A percentile compares a stretch with the other conserved stretches of the same genome.
Conservation (phyloP, 306 rosid species). For the Pyrus betulifolia region DNA sequence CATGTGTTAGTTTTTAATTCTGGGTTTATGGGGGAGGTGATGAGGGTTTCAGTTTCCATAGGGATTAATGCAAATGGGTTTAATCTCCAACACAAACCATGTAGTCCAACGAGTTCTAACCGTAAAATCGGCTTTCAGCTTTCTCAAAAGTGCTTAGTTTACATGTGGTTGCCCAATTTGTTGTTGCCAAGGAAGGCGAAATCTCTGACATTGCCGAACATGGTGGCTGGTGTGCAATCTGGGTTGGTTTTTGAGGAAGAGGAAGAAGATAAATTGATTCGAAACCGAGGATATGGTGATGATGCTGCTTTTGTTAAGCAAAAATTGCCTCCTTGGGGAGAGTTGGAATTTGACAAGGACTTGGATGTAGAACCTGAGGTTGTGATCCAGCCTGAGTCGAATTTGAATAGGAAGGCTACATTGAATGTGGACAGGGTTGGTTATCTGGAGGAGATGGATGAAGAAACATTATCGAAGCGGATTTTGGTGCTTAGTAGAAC, state of each 20-base stretch:
- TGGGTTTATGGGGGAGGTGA: conserved; percentile 15
- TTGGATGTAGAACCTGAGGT: conserved; percentile 16
- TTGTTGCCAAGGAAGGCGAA: conserved; percentile 22
- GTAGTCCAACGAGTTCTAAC: conserved; percentile 16
- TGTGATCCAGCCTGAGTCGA: conserved; percentile 10
- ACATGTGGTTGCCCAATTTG: conserved; percentile 21
- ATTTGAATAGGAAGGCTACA: conserved; percentile 17
- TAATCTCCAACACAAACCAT: conserved; percentile 26
- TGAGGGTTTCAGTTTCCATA: conserved; percentile 8
- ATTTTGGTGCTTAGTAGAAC: conserved; percentile 72
- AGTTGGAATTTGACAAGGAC: conserved; percentile 13
- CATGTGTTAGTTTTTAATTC: not conserved
- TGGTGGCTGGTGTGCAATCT: conserved; percentile 21
- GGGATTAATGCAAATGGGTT: conserved; percentile 24
- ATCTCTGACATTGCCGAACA: conserved; percentile 12
- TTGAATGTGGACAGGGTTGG: conserved; percentile 26
- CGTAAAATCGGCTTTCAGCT: conserved; percentile 5
- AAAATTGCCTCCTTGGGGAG: conserved; percentile 46
- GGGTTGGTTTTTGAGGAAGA: conserved; percentile 25
- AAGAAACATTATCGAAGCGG: conserved; percentile 51
- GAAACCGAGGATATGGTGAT: conserved; percentile 6
- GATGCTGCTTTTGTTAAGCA: conserved; percentile 23
- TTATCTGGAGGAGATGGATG: conserved; percentile 62
- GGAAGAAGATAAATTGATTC: conserved; percentile 9
- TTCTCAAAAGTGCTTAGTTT: conserved; percentile 20